phyloP scores from a whole-genome alignment of 2,329 filamentous ascomycete species.

The Fusarium guadeloupense region DNA sequence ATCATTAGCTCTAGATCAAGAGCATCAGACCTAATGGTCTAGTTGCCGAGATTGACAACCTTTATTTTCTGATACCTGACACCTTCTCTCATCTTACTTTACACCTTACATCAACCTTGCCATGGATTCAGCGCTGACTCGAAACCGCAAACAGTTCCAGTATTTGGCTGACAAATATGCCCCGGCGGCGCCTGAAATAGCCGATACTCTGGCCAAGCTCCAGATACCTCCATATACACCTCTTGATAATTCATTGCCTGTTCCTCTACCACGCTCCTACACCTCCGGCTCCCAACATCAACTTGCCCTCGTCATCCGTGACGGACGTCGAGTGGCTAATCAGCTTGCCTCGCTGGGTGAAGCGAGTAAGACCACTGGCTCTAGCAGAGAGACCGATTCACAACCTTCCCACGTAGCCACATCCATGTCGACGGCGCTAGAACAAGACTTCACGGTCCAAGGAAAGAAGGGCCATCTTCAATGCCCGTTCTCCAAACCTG shows the following conservation, averaged over 20 bases:
- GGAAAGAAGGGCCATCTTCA: constrained; percentile 81
- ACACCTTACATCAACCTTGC: constrained; percentile 3
- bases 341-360: constrained; percentile 60
- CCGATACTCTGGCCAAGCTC: constrained; percentile 71
- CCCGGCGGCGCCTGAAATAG: constrained; percentile 70
- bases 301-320: constrained; percentile 70
- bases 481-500: constrained; percentile 77
- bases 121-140: constrained; percentile 38
- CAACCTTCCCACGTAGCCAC: constrained; percentile 59
- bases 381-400: constrained; percentile 59
- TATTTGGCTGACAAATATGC: constrained; percentile 74
- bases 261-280: constrained; percentile 64
- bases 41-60: constrained; percentile 67
- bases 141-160: constrained; percentile 62
- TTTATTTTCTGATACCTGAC: constrained; percentile 54
- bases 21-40: constrained; percentile 64
- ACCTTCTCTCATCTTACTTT: constrained; percentile 7
- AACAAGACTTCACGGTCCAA: constrained; percentile 89
- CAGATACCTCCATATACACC: constrained; percentile 67
- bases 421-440: constrained; percentile 72
- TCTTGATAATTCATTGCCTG: constrained; percentile 58
- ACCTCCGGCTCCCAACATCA: constrained; percentile 57
- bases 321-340: constrained; percentile 68
- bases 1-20: constrained; percentile 86
- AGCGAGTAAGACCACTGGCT: constrained; percentile 61